phyloP scores from a whole-genome alignment of 768 basidiomycete genomes.

The Coprinopsis sp. region DNA sequence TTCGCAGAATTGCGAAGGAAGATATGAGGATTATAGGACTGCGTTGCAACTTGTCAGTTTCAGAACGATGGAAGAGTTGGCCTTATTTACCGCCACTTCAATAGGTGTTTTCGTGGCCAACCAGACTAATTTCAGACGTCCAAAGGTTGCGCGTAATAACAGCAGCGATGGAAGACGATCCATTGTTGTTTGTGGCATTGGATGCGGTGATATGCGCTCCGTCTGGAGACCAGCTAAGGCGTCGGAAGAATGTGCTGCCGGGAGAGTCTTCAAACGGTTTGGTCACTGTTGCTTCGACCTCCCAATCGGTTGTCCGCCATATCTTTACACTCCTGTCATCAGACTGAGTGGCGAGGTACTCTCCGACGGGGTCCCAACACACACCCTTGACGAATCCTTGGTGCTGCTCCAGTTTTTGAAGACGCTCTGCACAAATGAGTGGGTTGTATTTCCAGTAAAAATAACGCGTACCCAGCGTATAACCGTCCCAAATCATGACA shows the following conservation, averaged over 20 bases:
- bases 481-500: slow-evolving; percentile 92
- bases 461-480: slow-evolving; percentile 64
- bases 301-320: slow-evolving; percentile 94
- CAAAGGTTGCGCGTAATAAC: slow-evolving; percentile 88
- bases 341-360: slow-evolving; percentile 95
- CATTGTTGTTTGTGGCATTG: slow-evolving; percentile 93
- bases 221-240: slow-evolving; percentile 97
- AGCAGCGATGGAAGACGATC: slow-evolving; percentile 95
- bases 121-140: slow-evolving; percentile 89
- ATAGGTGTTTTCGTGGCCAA: slow-evolving; percentile 97
- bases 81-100: slow-evolving; percentile 78
- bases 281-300: slow-evolving; percentile 72
- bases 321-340: slow-evolving; percentile 96
- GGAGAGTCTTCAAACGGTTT: slow-evolving; percentile 95
- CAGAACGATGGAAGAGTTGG: neutral
- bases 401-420: slow-evolving; percentile 82
- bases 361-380: slow-evolving; percentile 97
- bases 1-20: slow-evolving; percentile 73
- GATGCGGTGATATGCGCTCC: slow-evolving; percentile 98
- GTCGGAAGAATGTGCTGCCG: slow-evolving; percentile 88
- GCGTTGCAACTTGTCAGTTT: slow-evolving; percentile 2
- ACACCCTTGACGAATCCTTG: slow-evolving; percentile 98
- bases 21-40: slow-evolving; percentile 93
- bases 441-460: neutral
- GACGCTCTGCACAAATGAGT: slow-evolving; percentile 52